Base-by-base conservation (phyloP, 176 grass and related monocot genomes). In the Eleusine indica region DNA sequence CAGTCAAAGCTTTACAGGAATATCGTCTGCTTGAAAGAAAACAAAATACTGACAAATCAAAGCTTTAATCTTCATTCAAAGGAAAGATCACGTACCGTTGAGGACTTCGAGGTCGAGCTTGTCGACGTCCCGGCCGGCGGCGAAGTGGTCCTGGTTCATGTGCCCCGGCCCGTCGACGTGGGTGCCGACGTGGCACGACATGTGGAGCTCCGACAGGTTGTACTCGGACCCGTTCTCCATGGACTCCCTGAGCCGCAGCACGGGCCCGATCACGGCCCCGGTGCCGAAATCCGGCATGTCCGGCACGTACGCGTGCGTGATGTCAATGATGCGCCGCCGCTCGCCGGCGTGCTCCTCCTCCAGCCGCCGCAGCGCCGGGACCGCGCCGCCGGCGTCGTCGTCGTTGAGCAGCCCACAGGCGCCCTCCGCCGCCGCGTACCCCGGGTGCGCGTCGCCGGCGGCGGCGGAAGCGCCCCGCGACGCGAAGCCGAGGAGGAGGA, bases 91-190 rank as follows among this genome's bases (percentile, higher is more conserved):
- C 11, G 61, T 64, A 64, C 88, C 91, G 57, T 93, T 96, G 80
- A 96, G 91, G 77, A 93, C 88, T 7, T 91, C 83, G 54, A 96
- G 90, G 85, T 93, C 94, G 75, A 96, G 94, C 19, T 79, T 87
- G 84, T 97, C 94, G 44, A 97, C 83, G 80, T 86, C 94, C 30
- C 82, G 79, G 22, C 94, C 91, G 60, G 86, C 89, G 48, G 60
- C 86, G 72, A 89, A 97, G 46, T 93, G 88, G 41, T 25, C 83
- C 77, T 89, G 86, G 66, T 77, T 87, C 7, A 86, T 82, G 78
- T 94, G 92, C 0, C 92, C 84, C 44, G 92, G 92, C 80, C 84
- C 90, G 85, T 97, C 88, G 64, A 97, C 86, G 80, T 94, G 92
- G 73, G 94, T 97, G 5, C 92, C 94, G 2, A 40, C 63, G 91